Evolutionary conservation across 2,329 filamentous ascomycete species (phyloP), one percentile per base, ranked within the genome.

Genomic region (Knufia petricola): DNA sequence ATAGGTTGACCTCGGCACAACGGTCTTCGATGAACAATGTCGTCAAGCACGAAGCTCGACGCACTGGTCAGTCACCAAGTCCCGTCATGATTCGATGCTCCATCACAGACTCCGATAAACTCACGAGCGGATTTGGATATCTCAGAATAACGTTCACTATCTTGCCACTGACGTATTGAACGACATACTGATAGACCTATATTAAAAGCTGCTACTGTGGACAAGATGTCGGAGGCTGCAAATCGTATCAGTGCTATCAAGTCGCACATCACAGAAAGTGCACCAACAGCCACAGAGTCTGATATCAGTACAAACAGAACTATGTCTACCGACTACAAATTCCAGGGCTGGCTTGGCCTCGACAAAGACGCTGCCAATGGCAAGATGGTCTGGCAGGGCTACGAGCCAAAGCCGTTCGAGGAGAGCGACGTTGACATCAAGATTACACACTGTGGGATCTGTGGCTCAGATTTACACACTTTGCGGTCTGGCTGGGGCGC

Each of bases 351-450:
- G 76, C 66, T 78, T 55, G 76, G 72, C 59, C 68, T 73, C 30
- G 71, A 73, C 62, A 58, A 67, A 26, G 63, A 64, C 50, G 64
- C 74, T 10, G 71, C 64, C 28, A 60, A 77, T 46, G 76, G 76
- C 50, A 75, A 75, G 19, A 56, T 60, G 55, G 52, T 55, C 24
- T 60, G 56, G 58, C 49, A 52, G 19, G 34, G 17, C 15, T 69
- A 66, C 57, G 55, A 58, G 8, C 66, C 68, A 2, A 70, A 70
- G 50, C 63, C 65, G 9, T 70, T 67, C 52, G 72, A 77, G 19
- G 77, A 81, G 58, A 76, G 70, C n/a, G 81, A 84, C 53, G 67
- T 85, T 47, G 81, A 84, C 59, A 80, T 85, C 56, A 70, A 76
- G 59, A 66, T 85, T 54, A 75, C 77, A 2, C 79, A 83, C 66